Base-by-base conservation (phyloP, 495 filamentous ascomycete genomes). In the Aspergillus ellipticus region DNA sequence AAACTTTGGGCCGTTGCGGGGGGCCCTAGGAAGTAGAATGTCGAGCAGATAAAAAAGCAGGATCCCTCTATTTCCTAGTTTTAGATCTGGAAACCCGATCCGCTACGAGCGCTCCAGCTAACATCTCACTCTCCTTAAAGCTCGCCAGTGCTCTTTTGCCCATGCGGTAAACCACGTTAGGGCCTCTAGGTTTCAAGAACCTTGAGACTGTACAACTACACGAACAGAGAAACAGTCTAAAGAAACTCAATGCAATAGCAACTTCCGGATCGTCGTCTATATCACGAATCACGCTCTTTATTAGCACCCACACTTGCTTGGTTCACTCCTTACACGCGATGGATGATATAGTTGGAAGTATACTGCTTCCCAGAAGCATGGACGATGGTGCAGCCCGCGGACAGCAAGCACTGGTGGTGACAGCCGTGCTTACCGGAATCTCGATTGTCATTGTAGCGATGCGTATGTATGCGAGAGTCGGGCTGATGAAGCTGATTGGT, bases 401-500 rank as follows among this genome's bases (percentile, higher is more conserved):
- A 42, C 56, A 59, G 19, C 64, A 57, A 53, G 72, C 72, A 11
- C 46, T 75, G 58, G 72, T 75, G 17, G 70, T 72, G 31, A 72
- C 72, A 28, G 65, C 62, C 4, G 65, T 70, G 33, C 55, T 75
- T 24, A 75, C 72, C 5, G 39, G 45, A 1, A 19, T 73, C 17
- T 63, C 70, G 0, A 43, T 60, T 17, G 3, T 71, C 1, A 57
- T 67, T 29, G 70, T 75, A 9, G 60, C 50, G 3, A 64, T 75
- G 67, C 68, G 72, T 1, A 54, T 73, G 10, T 72, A 64, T 33
- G 67, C 72, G n/a, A 56, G 72, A 26, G 24, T 68, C 24, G 62
- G 67, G 1, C 46, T 75, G 55, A 70, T 75, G 59, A 73, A 72
- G 46, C 45, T 64, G 6, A 69, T 63, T 21, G 72, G 72, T 19